A percentile compares a stretch with the other conserved stretches of the same genome.
Evolutionary conservation across 2,329 filamentous ascomycete species (phyloP).

Genomic region (Colletotrichum shisoi): DNA sequence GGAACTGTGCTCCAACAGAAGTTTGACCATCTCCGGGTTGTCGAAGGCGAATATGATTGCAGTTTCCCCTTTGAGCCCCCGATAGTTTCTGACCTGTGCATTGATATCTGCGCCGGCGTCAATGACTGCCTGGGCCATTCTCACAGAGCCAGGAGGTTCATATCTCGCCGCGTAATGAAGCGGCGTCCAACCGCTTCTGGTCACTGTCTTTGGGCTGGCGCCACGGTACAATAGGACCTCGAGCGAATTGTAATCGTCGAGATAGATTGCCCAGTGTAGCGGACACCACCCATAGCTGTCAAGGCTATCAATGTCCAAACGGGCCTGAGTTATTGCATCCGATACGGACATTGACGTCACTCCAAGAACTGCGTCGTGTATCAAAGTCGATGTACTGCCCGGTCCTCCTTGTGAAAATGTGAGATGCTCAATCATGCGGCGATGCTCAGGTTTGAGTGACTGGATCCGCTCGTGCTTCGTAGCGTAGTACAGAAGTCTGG

Average conservation of each 20-base stretch:
- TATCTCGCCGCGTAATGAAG: slow-evolving; percentile 22
- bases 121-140: slow-evolving; percentile 12
- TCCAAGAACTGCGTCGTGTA: slow-evolving; percentile 18
- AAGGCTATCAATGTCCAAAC: slow-evolving; percentile 13
- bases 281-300: slow-evolving; percentile 19
- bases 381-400: slow-evolving; percentile 11
- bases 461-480: slow-evolving; percentile 8
- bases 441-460: slow-evolving; percentile 16
- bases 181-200: slow-evolving; percentile 14
- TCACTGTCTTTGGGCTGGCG: not conserved
- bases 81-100: slow-evolving; percentile 1
- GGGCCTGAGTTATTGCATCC: slow-evolving; percentile 16
- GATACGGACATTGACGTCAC: not conserved
- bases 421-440: slow-evolving; percentile 12
- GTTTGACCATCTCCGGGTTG: slow-evolving; percentile 11
- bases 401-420: not conserved
- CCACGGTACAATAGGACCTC: slow-evolving; percentile 8
- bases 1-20: slow-evolving; percentile 7
- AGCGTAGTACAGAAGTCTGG: slow-evolving; percentile 16
- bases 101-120: not conserved
- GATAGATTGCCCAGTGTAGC: slow-evolving; percentile 19
- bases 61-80: slow-evolving; percentile 3
- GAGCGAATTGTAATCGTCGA: slow-evolving; percentile 10
- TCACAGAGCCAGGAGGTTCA: slow-evolving; percentile 4
- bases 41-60: slow-evolving; percentile 24